These are phyloP conservation scores for Hymenoscyphus linearis DNA, from an alignment of 2,329 filamentous ascomycete genomes.

Conservation along the genomic window DNA sequence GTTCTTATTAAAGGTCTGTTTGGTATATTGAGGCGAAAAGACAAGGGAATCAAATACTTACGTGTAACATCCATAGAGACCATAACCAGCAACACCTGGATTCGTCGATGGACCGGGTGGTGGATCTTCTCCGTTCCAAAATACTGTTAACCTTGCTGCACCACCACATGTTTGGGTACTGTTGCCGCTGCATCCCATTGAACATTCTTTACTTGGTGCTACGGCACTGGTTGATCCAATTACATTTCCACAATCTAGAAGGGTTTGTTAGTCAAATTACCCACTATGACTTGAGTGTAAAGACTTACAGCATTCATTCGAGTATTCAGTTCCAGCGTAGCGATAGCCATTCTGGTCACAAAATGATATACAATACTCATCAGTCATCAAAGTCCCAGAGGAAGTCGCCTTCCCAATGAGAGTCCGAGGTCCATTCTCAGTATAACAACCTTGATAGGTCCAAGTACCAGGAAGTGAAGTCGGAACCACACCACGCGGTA, in stretches of 20 bases:
- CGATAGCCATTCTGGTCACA: constrained; percentile 19
- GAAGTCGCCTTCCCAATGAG: constrained; percentile 15
- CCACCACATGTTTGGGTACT: constrained; percentile 27
- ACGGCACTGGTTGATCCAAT: constrained; percentile 13
- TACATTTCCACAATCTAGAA: constrained; percentile 20
- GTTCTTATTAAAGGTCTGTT: not conserved
- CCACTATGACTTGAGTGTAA: not conserved
- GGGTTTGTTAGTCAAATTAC: not conserved
- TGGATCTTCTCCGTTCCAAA: constrained; percentile 23
- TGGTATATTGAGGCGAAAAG: not conserved
- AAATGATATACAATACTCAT: constrained; percentile 22
- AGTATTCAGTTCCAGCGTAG: constrained; percentile 26
- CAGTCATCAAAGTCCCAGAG: constrained; percentile 19
- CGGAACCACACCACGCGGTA: constrained; percentile 7
- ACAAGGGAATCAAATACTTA: constrained; percentile 5
- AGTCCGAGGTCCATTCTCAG: constrained; percentile 17
- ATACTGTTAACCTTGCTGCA: constrained; percentile 18
- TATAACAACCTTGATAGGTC: constrained; percentile 26
- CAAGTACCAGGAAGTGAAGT: constrained; percentile 20
- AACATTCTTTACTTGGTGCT: constrained; percentile 20
- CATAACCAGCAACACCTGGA: constrained; percentile 15
- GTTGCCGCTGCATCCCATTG: constrained; percentile 28
- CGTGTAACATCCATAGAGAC: constrained; percentile 23
- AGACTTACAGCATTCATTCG: constrained; percentile 25
- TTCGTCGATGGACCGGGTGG: constrained; percentile 19